Conservation (phyloP, 2,329 filamentous ascomycete species). For the Claviceps maximensis region DNA sequence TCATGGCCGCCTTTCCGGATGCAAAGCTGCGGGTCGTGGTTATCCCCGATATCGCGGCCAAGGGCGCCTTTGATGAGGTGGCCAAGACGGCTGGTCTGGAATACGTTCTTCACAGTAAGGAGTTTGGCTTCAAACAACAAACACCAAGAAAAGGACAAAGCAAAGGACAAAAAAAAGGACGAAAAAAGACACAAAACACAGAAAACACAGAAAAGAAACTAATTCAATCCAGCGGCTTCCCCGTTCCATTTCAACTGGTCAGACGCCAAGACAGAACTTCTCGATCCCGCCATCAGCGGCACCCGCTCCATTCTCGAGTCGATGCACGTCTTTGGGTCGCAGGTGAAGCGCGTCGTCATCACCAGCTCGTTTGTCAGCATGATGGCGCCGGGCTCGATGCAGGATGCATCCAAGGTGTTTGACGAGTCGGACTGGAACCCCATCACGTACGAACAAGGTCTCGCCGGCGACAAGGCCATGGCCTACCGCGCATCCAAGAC, state of each 20-base stretch:
- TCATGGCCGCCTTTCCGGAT: constrained; percentile 34
- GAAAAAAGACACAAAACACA: too few relatives aligned
- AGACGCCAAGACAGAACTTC: constrained; percentile 38
- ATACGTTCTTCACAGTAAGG: constrained; percentile 39
- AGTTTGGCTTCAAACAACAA: too few relatives aligned
- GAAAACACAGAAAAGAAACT: neutral
- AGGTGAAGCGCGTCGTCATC: constrained; percentile 58
- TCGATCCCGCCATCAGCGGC: constrained; percentile 44
- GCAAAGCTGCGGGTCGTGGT: constrained; percentile 39
- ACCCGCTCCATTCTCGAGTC: constrained; percentile 60
- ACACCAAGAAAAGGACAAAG: neutral
- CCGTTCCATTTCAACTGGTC: constrained; percentile 42
- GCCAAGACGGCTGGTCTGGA: constrained; percentile 36
- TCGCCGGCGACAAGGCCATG: constrained; percentile 23
- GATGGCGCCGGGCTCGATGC: constrained; percentile 23
- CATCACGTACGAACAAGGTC: constrained; percentile 28
- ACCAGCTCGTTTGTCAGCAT: constrained; percentile 44
- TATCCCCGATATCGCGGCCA: constrained; percentile 64
- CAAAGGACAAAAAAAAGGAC: neutral
- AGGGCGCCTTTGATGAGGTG: constrained; percentile 59
- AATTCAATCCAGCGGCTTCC: constrained; percentile 27
- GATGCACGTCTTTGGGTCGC: constrained; percentile 42
- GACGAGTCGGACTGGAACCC: constrained; percentile 42
- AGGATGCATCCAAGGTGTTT: constrained; percentile 27
- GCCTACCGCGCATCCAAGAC: constrained; percentile 44